These are phyloP conservation scores for Perilla frutescens DNA, from an alignment of 257 asterid species.

Conservation along the genomic window DNA sequence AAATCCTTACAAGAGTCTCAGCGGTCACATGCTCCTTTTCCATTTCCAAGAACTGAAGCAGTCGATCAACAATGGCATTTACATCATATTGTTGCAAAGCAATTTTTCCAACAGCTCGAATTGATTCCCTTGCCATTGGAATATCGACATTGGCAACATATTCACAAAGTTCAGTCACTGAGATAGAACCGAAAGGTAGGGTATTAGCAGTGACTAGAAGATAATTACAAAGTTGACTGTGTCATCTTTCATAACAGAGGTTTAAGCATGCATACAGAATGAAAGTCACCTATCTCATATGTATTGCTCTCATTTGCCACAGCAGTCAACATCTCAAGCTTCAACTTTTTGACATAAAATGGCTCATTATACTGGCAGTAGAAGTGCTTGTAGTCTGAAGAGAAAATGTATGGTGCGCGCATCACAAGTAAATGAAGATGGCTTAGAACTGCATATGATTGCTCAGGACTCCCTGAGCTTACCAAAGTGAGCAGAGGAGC, in stretches of 20 bases:
- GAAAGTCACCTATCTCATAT: conserved; percentile 83
- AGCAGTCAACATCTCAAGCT: conserved; percentile 99
- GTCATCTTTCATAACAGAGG: conserved; percentile 30
- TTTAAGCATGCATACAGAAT: conserved; percentile 25
- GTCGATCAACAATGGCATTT: conserved; percentile 97
- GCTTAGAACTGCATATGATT: conserved; percentile 91
- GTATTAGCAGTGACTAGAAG: conserved; percentile 32
- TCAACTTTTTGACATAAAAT: conserved; percentile 94
- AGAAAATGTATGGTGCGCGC: conserved; percentile 97
- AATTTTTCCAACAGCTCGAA: conserved; percentile 98
- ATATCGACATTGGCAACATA: conserved; percentile 98
- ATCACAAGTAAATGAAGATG: conserved; percentile 95
- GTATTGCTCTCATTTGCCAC: conserved; percentile 99
- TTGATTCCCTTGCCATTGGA: conserved; percentile 98
- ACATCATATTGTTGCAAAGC: conserved; percentile 99
- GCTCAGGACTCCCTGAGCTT: conserved; percentile 99
- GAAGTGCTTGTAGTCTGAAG: conserved; percentile 97
- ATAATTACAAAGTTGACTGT: conserved; percentile 26
- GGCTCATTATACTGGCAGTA: conserved; percentile 99
- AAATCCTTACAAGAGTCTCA: conserved; percentile 83
- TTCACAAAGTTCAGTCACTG: conserved; percentile 99
- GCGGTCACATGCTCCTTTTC: conserved; percentile 98
- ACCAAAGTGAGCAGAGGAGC: conserved; percentile 97
- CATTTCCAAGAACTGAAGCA: conserved; percentile 99
- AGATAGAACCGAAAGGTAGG: conserved; percentile 39